These are phyloP conservation scores for Capsicum baccatum DNA, from an alignment of 257 asterid species.

Conservation along the genomic window DNA sequence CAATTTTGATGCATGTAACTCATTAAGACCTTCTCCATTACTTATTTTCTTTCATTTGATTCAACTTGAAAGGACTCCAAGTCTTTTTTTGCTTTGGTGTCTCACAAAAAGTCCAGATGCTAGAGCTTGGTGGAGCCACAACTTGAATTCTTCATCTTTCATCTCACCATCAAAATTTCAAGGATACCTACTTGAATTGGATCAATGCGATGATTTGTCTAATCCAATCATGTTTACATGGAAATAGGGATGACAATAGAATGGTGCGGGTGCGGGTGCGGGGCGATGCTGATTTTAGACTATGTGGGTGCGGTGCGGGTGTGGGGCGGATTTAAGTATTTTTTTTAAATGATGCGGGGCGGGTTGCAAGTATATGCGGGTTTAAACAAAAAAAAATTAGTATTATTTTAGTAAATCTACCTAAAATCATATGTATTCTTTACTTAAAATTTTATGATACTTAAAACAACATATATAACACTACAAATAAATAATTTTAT, in stretches of 20 bases:
- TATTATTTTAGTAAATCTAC: too few species aligned
- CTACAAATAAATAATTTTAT: too few species aligned
- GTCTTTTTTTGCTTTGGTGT: constrained; percentile 87
- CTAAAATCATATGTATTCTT: too few species aligned
- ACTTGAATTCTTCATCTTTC: constrained; percentile 90
- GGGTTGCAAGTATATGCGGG: too few species aligned
- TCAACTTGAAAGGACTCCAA: constrained; percentile 98
- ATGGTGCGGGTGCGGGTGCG: too few species aligned
- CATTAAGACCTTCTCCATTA: constrained; percentile 86
- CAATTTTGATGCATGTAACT: constrained; percentile 37
- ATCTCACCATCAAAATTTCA: constrained; percentile 96
- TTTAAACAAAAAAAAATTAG: too few species aligned
- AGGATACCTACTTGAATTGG: constrained; percentile 81
- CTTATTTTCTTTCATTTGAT: constrained; percentile 78
- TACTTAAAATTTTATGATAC: too few species aligned
- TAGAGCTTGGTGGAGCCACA: constrained; percentile 96
- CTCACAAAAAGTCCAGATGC: constrained; percentile 92
- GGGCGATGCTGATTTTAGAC: too few species aligned
- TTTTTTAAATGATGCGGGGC: too few species aligned
- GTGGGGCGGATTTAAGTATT: too few species aligned
- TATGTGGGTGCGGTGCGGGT: too few species aligned
- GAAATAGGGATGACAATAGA: constrained; percentile 39
- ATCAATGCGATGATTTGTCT: constrained; percentile 75
- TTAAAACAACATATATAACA: too few species aligned
- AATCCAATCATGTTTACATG: constrained; percentile 98